Base-by-base conservation (phyloP, 139 green algal genomes). In the Coccomyxa sp. region DNA sequence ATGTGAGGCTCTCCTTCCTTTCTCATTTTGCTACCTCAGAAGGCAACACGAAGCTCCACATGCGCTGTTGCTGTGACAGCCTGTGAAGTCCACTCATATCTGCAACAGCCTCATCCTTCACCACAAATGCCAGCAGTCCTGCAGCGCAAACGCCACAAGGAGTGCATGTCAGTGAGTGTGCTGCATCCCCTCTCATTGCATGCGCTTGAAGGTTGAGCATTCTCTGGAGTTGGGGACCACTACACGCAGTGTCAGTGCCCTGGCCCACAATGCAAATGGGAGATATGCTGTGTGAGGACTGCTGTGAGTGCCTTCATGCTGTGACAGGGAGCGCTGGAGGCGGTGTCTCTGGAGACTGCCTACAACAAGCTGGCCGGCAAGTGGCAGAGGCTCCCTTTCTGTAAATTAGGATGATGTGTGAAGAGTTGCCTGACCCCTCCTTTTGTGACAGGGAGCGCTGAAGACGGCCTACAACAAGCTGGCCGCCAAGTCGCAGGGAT, bases 271-370 rank as follows among this genome's bases (percentile, higher is more conserved):
- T n/a, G n/a, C n/a, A n/a, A n/a, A n/a, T n/a, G n/a, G n/a, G n/a
- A n/a, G n/a, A n/a, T n/a, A n/a, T n/a, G n/a, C n/a, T n/a, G 3
- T 58, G 22, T 64, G 50, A 64, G 27, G 10, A 27, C 18, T 64
- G 50, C 5, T 22, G 50, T 64, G 18, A 64, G n/a, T 10, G 58
- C 10, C 34, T 7, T 27, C 58, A 6, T 24, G n/a, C 50, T 54
- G 12, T n/a, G 37, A 24, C 76, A 84, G 81, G 81, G 75, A 44
- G 78, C 77, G 72, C 58, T 85, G 34, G 72, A 76, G 71, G 81
- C 81, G 16, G 54, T 79, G 40, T 40, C 81, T 29, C 74, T 85
- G 81, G 33, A 74, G 4, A n/a, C 39, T 35, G 81, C 81, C 29
- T 54, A 70, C 27, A 14, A 9, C 3, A 35, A 39, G 39, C 77